Percentiles rank a stretch among this genome's conserved stretches.
Conservation (phyloP, 2,329 filamentous ascomycete genomes). For the Aspergillus sclerotialis region DNA sequence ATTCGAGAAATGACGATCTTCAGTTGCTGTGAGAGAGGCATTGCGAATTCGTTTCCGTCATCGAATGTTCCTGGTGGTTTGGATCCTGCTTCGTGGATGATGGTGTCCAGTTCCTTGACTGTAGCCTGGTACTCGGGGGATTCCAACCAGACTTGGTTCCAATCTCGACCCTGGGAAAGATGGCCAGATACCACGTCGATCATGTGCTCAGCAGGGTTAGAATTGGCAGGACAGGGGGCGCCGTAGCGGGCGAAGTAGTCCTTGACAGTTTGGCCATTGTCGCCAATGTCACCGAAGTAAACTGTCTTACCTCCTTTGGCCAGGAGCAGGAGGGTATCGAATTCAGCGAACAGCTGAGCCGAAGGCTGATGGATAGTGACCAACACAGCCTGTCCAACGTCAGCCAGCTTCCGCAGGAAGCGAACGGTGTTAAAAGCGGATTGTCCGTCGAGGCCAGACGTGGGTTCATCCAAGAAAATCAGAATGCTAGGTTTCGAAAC, state of each 20-base stretch:
- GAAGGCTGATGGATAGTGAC: slow-evolving; percentile 67
- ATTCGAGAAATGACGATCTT: slow-evolving; percentile 59
- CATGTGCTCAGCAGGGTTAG: slow-evolving; percentile 56
- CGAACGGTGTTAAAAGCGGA: slow-evolving; percentile 59
- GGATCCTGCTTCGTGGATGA: slow-evolving; percentile 44
- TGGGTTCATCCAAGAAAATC: slow-evolving; percentile 65
- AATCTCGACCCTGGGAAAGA: slow-evolving; percentile 51
- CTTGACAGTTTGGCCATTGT: slow-evolving; percentile 56
- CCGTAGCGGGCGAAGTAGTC: slow-evolving; percentile 61
- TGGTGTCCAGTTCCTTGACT: slow-evolving; percentile 55
- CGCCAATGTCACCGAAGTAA: slow-evolving; percentile 62
- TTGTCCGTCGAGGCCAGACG: slow-evolving; percentile 61
- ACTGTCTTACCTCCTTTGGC: slow-evolving; percentile 63
- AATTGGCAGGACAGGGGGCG: slow-evolving; percentile 54
- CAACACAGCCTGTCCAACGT: slow-evolving; percentile 60
- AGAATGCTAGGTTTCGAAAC: slow-evolving; percentile 61
- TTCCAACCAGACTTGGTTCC: slow-evolving; percentile 64
- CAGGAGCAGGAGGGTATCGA: slow-evolving; percentile 62
- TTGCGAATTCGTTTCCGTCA: slow-evolving; percentile 56
- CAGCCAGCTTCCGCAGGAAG: slow-evolving; percentile 59
- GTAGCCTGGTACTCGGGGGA: slow-evolving; percentile 54
- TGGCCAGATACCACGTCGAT: slow-evolving; percentile 44
- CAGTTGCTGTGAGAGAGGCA: slow-evolving; percentile 56
- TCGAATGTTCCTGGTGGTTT: slow-evolving; percentile 38
- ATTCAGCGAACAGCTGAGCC: slow-evolving; percentile 60